Conservation (phyloP, 805 yeast species). For the Maudiozyma turicensis region DNA sequence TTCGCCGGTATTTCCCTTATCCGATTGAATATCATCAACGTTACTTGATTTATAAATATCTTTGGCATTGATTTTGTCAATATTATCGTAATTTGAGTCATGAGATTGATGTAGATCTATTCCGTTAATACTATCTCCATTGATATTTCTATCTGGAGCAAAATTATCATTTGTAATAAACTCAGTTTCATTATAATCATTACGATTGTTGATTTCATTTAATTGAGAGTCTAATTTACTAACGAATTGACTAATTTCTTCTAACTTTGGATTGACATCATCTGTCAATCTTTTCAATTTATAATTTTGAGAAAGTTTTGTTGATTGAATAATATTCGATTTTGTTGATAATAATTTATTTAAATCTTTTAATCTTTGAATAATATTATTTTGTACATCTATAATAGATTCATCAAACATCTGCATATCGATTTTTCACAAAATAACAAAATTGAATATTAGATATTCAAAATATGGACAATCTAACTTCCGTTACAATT, state of each 20-base stretch:
- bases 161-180: not conserved
- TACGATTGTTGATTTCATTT: not conserved
- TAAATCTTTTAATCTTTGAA: constrained; percentile 1
- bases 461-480: no score
- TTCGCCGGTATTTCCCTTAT: no score
- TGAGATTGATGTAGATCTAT: no score
- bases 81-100: no score
- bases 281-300: constrained; percentile 21
- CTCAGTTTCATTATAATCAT: not conserved
- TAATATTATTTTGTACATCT: constrained; percentile 1
- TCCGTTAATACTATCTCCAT: no score
- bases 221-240: not conserved
- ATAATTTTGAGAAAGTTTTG: constrained; percentile 35
- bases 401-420: not conserved
- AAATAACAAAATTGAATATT: no score
- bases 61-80: no score
- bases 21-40: no score
- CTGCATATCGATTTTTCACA: not conserved
- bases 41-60: no score
- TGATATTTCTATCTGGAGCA: no score
- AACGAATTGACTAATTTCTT: constrained; percentile 5
- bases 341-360: constrained; percentile 20
- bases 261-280: constrained; percentile 14
- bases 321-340: constrained; percentile 32
- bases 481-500: not conserved